These are phyloP conservation scores for Mortierella sp. DNA, from an alignment of 371 early-diverging fungal species.

Conservation along the genomic window DNA sequence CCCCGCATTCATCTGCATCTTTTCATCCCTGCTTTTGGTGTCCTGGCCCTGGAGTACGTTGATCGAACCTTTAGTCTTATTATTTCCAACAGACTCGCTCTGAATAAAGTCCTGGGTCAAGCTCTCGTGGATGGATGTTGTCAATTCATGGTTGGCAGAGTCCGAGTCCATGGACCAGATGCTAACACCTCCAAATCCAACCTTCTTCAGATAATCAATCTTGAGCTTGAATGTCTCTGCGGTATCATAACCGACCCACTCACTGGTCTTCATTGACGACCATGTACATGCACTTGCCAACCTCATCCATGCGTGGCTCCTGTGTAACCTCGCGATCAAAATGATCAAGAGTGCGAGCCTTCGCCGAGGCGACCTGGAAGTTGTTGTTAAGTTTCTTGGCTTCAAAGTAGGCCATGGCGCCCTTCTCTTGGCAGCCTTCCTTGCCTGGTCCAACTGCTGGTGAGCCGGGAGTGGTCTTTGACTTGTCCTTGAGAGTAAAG, in stretches of 20 bases:
- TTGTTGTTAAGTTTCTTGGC: constrained; percentile 33
- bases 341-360: constrained; percentile 18
- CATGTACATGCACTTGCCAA: constrained; percentile 56
- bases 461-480: constrained; percentile 31
- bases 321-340: constrained; percentile 38
- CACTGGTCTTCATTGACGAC: constrained; percentile 47
- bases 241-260: constrained; percentile 50
- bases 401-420: constrained; percentile 54
- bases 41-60: neutral
- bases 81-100: neutral
- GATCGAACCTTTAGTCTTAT: neutral
- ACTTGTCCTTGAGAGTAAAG: constrained; percentile 50
- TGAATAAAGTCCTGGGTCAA: constrained; percentile 26
- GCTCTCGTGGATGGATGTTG: constrained; percentile 32
- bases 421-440: constrained; percentile 51
- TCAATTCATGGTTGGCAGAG: constrained; percentile 39
- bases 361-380: constrained; percentile 24
- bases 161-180: constrained; percentile 59
- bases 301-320: constrained; percentile 30
- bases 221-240: constrained; percentile 47
- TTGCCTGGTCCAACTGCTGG: constrained; percentile 48
- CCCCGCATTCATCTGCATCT: neutral
- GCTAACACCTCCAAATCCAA: constrained; percentile 49
- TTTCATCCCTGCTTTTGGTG: neutral
- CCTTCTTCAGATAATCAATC: constrained; percentile 39